Conservation (phyloP, 2,329 filamentous ascomycete species). For the Colletotrichum simmondsii region DNA sequence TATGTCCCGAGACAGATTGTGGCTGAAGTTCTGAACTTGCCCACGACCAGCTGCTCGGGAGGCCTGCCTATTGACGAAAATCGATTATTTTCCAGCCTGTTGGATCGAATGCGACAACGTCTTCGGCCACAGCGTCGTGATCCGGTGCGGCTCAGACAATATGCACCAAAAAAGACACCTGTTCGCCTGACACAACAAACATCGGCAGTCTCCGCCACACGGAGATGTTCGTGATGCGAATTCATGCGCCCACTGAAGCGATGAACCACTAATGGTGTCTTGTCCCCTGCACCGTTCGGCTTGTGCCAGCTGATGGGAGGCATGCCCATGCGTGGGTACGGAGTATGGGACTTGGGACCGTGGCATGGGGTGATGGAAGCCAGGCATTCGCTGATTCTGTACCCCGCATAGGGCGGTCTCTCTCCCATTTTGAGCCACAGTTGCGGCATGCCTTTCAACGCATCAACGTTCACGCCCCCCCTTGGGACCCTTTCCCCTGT, state of each 20-base stretch:
- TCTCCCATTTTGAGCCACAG: conserved; percentile 12
- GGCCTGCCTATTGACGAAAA: conserved; percentile 15
- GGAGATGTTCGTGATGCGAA: conserved; percentile 10
- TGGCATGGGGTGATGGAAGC: not conserved
- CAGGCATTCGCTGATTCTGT: not conserved
- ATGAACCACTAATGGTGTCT: conserved; percentile 14
- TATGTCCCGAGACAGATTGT: conserved; percentile 23
- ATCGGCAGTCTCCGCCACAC: conserved; percentile 9
- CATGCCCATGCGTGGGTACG: conserved; percentile 16
- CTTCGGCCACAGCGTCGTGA: not conserved
- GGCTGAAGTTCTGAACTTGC: not conserved
- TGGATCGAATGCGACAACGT: not conserved
- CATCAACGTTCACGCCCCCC: conserved; percentile 11
- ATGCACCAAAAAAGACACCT: not conserved
- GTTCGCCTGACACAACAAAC: conserved; percentile 9
- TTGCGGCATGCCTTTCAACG: not conserved
- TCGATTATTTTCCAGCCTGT: not conserved
- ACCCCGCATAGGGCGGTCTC: conserved; percentile 25
- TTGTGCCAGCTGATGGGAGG: conserved; percentile 16
- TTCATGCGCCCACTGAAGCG: conserved; percentile 17
- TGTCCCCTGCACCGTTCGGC: conserved; percentile 7
- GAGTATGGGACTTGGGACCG: not conserved
- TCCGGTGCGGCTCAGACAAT: not conserved
- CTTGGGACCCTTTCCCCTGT: not conserved
- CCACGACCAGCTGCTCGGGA: not conserved